Percentiles rank a stretch among this genome's conserved stretches.
Evolutionary conservation across 108 stramenopile species (phyloP).

Genomic region (Cyclotella cryptica): DNA sequence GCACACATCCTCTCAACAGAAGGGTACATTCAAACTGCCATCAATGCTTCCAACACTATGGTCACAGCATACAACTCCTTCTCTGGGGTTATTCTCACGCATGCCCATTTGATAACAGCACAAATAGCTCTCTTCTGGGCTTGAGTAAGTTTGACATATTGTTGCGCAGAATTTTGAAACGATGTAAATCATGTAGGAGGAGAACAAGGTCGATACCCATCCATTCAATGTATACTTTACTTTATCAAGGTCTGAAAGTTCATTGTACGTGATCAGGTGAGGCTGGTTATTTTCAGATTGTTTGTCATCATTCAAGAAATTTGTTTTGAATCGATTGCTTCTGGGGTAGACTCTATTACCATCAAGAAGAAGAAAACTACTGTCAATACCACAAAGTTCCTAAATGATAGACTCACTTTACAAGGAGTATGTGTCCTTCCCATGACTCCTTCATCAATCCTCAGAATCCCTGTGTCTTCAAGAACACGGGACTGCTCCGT

Average conservation of each 20-base stretch:
- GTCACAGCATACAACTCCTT: constrained; percentile 30
- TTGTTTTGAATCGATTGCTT: constrained; percentile 4
- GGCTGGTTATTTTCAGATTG: background rate
- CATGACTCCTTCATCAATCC: no score
- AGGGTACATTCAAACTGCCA: constrained; percentile 17
- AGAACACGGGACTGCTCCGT: no score
- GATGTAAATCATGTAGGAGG: constrained; percentile 30
- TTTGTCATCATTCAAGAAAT: constrained; percentile 1
- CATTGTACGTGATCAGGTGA: constrained; percentile 4
- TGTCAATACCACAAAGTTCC: constrained; percentile 27
- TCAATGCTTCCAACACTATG: constrained; percentile 4
- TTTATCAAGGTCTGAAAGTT: constrained; percentile 17
- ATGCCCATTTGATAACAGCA: constrained; percentile 27
- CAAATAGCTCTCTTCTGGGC: constrained; percentile 47
- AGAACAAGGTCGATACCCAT: constrained; percentile 8
- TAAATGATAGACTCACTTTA: no score
- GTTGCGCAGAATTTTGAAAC: constrained; percentile 39
- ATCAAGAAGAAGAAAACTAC: constrained; percentile 16
- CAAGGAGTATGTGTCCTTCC: no score
- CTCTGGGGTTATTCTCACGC: constrained; percentile 25
- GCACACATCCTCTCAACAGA: constrained; percentile 81
- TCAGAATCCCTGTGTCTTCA: no score
- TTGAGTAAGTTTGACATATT: constrained; percentile 46
- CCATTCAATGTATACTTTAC: constrained; percentile 30
- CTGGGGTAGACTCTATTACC: background rate